Conservation (phyloP, 2,329 filamentous ascomycete genomes). For the Beauveria rudraprayagi region DNA sequence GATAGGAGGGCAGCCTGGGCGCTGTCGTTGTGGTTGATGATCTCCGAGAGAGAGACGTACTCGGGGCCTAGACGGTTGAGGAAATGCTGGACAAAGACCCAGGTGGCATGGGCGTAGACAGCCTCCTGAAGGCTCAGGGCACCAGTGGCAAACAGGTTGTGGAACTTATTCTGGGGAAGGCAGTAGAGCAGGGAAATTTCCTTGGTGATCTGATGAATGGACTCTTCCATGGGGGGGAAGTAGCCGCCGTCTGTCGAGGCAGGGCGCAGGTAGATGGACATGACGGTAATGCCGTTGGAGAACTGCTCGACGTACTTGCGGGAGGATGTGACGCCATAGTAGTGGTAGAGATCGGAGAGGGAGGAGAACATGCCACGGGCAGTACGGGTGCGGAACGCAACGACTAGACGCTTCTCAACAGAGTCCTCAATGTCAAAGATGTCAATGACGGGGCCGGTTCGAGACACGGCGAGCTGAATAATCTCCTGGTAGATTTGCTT, state of each 20-base stretch:
- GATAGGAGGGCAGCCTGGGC: slow-evolving; percentile 79
- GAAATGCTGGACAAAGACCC: slow-evolving; percentile 98
- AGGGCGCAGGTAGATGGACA: slow-evolving; percentile 87
- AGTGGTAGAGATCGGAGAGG: slow-evolving; percentile 93
- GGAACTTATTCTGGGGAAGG: slow-evolving; percentile 94
- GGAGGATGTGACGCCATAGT: slow-evolving; percentile 93
- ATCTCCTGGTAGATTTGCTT: slow-evolving; percentile 94
- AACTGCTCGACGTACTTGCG: slow-evolving; percentile 99
- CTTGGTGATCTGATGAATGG: slow-evolving; percentile 98
- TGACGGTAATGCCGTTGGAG: slow-evolving; percentile 94
- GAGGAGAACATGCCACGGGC: slow-evolving; percentile 92
- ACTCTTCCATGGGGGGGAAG: slow-evolving; percentile 77
- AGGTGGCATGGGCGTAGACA: slow-evolving; percentile 93
- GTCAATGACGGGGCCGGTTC: slow-evolving; percentile 93
- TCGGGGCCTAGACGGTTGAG: slow-evolving; percentile 89
- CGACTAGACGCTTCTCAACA: slow-evolving; percentile 85
- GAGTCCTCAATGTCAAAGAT: slow-evolving; percentile 92
- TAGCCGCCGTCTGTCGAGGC: slow-evolving; percentile 49
- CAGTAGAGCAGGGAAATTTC: slow-evolving; percentile 96
- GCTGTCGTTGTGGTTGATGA: slow-evolving; percentile 74
- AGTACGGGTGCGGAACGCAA: slow-evolving; percentile 90
- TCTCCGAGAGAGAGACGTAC: slow-evolving; percentile 76
- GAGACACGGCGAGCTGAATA: slow-evolving; percentile 72
- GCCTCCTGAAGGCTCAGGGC: slow-evolving; percentile 90
- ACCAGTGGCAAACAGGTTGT: slow-evolving; percentile 77